Evolutionary conservation across 208 protist genomes (phyloP), one percentile per base, ranked within the genome.

Genomic region (Novymonas esmeraldas): DNA sequence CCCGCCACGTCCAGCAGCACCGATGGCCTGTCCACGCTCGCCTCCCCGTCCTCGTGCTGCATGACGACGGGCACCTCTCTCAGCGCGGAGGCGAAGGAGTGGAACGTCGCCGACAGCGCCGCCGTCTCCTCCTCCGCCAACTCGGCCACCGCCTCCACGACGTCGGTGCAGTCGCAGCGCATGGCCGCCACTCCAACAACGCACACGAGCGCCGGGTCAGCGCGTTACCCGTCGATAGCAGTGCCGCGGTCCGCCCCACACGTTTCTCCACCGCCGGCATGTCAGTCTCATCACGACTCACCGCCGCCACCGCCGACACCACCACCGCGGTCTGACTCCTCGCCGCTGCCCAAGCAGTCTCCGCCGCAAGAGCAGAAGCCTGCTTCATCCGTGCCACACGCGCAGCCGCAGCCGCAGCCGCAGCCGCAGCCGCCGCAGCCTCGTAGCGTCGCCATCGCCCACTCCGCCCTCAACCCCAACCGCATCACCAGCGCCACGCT

Each of bases 11-110:
- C 69, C 14, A 74, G 69, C 61, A 74, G 69, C 54, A 38, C 59
- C 28, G 69, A 74, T 50, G 69, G 69, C 44, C 56, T 74, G 24
- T 74, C 69, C n/a, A 74, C 59, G 13, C 58, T 74, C 42, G 69
- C 51, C n/a, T 74, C 69, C 1, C 59, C 69, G 20, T 74, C 69
- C 13, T 74, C 69, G 20, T 54, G 51, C 42, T 63, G 60, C 54
- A 44, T 63, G 20, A 63, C 69, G 10, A 63, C 58, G 9, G 69
- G 51, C 18, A 64, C 55, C n/a, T 67, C 69, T 6, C 59, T 74
- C 13, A 74, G 60, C 38, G 52, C 60, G 1, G 69, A 74, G 1
- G 54, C 69, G 44, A 74, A 67, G 61, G 69, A 74, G 51, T 73
- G 57, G 69, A 51, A 48, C n/a, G 34, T 16, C 18, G 52, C 41